These are phyloP conservation scores for Gymnopilus junonius DNA, from an alignment of 768 basidiomycete species.

Conservation along the genomic window DNA sequence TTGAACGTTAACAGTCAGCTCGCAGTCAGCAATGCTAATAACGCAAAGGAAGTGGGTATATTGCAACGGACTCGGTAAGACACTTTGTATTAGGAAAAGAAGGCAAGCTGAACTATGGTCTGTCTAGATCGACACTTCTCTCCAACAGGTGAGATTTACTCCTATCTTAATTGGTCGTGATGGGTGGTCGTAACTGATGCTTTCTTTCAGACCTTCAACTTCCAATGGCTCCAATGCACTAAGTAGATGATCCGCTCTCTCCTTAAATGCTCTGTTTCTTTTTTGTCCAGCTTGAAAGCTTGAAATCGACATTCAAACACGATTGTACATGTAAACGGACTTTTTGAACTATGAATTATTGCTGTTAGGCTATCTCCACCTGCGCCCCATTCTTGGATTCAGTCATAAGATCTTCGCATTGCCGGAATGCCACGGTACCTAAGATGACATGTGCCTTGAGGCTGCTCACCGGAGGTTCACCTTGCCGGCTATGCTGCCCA, in stretches of 20 bases:
- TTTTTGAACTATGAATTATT: background rate
- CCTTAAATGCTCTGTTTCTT: too few relatives aligned
- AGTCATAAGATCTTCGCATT: background rate
- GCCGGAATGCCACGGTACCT: background rate
- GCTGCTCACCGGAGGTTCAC: background rate
- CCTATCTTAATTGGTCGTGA: background rate
- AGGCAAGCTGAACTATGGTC: background rate
- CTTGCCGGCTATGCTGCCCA: background rate
- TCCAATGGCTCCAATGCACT: conserved; percentile 9
- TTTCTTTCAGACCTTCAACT: conserved; percentile 7
- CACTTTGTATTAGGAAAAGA: background rate
- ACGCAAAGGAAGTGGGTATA: conserved; percentile 27
- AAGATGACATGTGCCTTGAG: background rate
- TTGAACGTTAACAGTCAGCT: conserved; percentile 28
- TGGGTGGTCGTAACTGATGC: background rate
- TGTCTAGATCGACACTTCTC: conserved; percentile 15
- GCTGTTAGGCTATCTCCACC: too few relatives aligned
- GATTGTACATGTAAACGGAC: too few relatives aligned
- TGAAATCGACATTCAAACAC: too few relatives aligned
- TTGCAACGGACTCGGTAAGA: conserved; percentile 27
- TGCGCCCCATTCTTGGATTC: too few relatives aligned
- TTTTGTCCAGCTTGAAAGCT: too few relatives aligned
- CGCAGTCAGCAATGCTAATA: conserved; percentile 24
- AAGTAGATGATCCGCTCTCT: background rate
- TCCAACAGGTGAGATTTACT: conserved; percentile 8